Evolutionary conservation across 768 basidiomycete genomes (phyloP).

Genomic region (Tulasnella sp.): DNA sequence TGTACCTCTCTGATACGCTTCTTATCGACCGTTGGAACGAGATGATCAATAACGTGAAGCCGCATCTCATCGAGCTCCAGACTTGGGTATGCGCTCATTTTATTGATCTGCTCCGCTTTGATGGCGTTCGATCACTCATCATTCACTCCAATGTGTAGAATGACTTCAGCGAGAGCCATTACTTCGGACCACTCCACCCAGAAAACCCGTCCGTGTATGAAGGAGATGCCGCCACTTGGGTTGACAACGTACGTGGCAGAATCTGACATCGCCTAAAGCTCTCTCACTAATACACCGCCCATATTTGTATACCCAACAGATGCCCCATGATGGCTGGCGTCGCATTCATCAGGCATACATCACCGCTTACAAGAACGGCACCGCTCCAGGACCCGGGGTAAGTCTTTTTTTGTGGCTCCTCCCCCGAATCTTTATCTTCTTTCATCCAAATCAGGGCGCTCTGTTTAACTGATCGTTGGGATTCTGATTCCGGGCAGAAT

Average conservation of each 20-base stretch:
- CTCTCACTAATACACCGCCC: constrained; percentile 1
- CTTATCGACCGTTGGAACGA: constrained; percentile 27
- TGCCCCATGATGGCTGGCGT: constrained; percentile 25
- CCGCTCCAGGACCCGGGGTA: not conserved
- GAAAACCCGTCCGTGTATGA: constrained; percentile 23
- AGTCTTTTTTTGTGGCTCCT: no score
- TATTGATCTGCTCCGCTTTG: not conserved
- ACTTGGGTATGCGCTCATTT: constrained; percentile 13
- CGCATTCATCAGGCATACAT: constrained; percentile 28
- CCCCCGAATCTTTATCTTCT: no score
- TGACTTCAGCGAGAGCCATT: constrained; percentile 24
- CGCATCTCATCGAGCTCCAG: constrained; percentile 24
- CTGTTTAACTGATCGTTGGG: no score
- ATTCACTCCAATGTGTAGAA: no score
- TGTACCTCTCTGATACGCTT: constrained; percentile 26
- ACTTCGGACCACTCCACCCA: constrained; percentile 25
- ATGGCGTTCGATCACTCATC: constrained; percentile 21
- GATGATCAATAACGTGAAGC: constrained; percentile 21
- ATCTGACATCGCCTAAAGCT: constrained; percentile 24
- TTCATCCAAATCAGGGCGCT: no score
- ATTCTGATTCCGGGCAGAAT: no score
- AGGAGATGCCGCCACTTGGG: no score
- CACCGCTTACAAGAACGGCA: constrained; percentile 26
- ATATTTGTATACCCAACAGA: not conserved
- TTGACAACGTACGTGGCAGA: constrained; percentile 22